phyloP scores from a whole-genome alignment of 2,329 filamentous ascomycete species.

The Cercospora canescens region DNA sequence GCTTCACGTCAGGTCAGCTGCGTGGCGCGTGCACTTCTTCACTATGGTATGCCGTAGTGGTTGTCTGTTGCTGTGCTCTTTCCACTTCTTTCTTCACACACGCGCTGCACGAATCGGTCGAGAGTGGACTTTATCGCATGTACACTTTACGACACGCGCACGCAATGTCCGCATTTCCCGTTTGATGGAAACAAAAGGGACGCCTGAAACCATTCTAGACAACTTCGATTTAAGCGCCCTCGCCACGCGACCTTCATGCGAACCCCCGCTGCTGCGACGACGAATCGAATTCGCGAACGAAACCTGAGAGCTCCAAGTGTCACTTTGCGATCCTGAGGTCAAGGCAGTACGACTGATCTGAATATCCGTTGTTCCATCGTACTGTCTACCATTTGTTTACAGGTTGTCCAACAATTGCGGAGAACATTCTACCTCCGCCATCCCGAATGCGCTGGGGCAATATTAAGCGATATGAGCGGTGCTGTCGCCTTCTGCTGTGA shows the following conservation, averaged over 20 bases:
- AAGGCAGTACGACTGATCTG: too few species aligned
- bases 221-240: not conserved
- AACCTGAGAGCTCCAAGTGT: not conserved
- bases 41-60: slow-evolving; percentile 1
- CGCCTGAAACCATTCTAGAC: not conserved
- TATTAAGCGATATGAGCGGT: not conserved
- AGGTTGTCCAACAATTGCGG: not conserved
- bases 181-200: not conserved
- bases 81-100: not conserved
- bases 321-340: too few species aligned
- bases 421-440: too few species aligned
- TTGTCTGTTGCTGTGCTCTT: not conserved
- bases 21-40: not conserved
- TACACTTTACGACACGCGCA: not conserved
- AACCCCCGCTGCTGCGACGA: not conserved
- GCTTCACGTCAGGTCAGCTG: not conserved
- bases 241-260: not conserved
- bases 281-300: not conserved
- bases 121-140: not conserved
- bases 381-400: too few species aligned
- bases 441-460: not conserved
- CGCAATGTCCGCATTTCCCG: not conserved
- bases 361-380: too few species aligned
- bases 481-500: not conserved
- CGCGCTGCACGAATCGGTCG: too few species aligned